Percentiles rank a stretch among this genome's conserved stretches.
Conservation (phyloP, 116 monocot genomes). For the Zostera marina region DNA sequence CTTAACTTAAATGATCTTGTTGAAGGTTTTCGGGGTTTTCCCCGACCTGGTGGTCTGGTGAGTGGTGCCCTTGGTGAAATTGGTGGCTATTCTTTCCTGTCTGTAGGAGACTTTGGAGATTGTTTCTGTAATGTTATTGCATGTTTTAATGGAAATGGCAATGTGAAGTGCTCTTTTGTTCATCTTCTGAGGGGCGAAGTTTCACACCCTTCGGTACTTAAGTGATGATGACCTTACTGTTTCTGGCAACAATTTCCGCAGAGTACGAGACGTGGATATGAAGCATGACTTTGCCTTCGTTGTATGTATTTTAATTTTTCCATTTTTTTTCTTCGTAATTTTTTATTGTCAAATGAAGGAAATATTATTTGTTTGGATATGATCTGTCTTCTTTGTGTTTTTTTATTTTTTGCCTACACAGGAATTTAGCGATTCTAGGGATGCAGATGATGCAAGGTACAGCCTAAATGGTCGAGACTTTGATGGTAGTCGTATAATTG, state of each 20-base stretch:
- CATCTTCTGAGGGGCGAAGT: slow-evolving; percentile 60
- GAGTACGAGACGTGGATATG: slow-evolving; percentile 99
- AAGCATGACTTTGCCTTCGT: slow-evolving; percentile 98
- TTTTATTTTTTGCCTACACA: background rate
- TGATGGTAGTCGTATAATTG: slow-evolving; percentile 72
- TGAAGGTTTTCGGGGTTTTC: slow-evolving; percentile 90
- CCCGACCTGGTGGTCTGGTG: slow-evolving; percentile 92
- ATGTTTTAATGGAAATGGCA: slow-evolving; percentile 77
- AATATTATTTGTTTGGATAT: background rate
- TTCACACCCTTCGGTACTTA: slow-evolving; percentile 41
- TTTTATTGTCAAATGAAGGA: background rate
- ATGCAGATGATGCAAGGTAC: slow-evolving; percentile 91
- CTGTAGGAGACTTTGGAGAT: slow-evolving; percentile 86
- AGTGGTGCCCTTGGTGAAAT: slow-evolving; percentile 91
- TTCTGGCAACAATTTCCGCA: slow-evolving; percentile 96
- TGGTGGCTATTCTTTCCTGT: slow-evolving; percentile 72
- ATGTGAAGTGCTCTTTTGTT: slow-evolving; percentile 64
- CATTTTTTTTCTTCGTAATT: background rate
- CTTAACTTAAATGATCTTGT: slow-evolving; percentile 95
- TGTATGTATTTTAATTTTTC: slow-evolving; percentile 34
- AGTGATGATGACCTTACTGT: slow-evolving; percentile 84
- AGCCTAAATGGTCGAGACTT: slow-evolving; percentile 64
- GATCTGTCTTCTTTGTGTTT: background rate
- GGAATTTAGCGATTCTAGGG: slow-evolving; percentile 77
- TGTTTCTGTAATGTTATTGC: slow-evolving; percentile 84